Base-by-base conservation (phyloP, 495 filamentous ascomycete species). In the Penicillium mononematosum region DNA sequence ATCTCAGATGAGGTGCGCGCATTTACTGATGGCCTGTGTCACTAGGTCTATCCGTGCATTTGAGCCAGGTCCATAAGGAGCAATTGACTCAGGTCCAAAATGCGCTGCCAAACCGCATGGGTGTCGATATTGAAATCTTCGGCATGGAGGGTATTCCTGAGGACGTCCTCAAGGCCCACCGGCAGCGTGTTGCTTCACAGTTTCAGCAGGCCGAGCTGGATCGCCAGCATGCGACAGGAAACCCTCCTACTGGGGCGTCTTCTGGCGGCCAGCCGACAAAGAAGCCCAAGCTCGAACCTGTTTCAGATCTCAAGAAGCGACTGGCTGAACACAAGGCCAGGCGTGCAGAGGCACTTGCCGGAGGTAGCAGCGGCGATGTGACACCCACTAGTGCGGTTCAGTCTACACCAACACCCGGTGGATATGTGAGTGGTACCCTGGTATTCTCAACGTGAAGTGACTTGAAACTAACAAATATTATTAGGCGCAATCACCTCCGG, bases 11-110 rank as follows among this genome's bases (percentile, higher is more conserved):
- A 5, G 9, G 27, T 42, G 16, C 8, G 8, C 10, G 12, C 43
- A 10, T 6, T 38, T 19, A 67, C 36, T 59, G 19, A 60, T 57
- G 25, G 65, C 42, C 56, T 48, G 36, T 29, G 45, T 38, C 11
- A 9, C 24, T 59, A 97, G 92, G 92, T 76, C 82, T 98, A 46
- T 87, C 86, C 20, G 95, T 98, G 25, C 94, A 98, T 69, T 89
- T 98, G 92, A 94, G 89, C 63, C 95, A 98, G 70, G 94, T 98
- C 22, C 94, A 98, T 76, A 98, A 98, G 69, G 93, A 98, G 69
- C 87, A 83, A 27, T 78, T 98, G 16, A 83, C 83, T 1, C 81
- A 81, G 31, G 92, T 98, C 55, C 93, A 96, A 60, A 96, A 97
- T 81, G 92, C 95, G 11, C 78, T 98, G 5, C 84, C 87, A 0